A percentile compares a stretch with the other conserved stretches of the same genome.
These are phyloP conservation scores for Diplosphaera chodatii DNA, from an alignment of 139 green algal species.

Conservation along the genomic window DNA sequence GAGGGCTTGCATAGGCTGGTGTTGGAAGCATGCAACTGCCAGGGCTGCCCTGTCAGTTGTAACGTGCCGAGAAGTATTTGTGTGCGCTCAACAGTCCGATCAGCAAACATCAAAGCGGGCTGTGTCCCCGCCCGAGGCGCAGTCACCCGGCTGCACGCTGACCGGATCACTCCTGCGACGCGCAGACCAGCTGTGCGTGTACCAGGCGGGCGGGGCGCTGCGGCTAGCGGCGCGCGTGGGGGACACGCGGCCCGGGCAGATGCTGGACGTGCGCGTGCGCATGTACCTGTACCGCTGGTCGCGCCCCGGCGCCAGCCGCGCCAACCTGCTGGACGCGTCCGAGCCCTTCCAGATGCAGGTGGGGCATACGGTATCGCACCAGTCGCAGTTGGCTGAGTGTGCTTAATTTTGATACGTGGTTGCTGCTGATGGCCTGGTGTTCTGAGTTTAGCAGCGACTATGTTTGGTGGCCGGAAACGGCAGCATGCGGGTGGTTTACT, in stretches of 20 bases:
- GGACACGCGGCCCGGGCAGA: slow-evolving; percentile 72
- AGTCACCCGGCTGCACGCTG: no score
- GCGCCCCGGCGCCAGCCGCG: background rate
- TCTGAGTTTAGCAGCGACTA: no score
- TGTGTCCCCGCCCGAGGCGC: no score
- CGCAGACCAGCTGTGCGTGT: background rate
- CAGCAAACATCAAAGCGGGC: background rate
- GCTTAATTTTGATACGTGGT: no score
- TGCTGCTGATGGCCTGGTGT: slow-evolving; percentile 2
- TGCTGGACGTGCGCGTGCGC: slow-evolving; percentile 47
- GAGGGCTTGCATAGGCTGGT: no score
- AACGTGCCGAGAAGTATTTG: no score
- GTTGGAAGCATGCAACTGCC: no score
- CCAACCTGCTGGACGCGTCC: background rate
- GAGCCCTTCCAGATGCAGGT: background rate
- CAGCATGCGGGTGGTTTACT: no score
- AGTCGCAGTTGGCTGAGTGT: background rate
- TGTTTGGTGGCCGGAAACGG: no score
- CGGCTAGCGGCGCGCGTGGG: slow-evolving; percentile 18
- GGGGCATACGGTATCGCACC: slow-evolving; percentile 3
- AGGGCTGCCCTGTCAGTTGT: no score
- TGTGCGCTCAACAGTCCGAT: background rate
- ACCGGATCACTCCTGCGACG: no score
- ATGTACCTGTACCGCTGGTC: slow-evolving; percentile 71
- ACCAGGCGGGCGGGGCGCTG: background rate